A percentile compares a stretch with the other conserved stretches of the same genome.
phyloP scores from a whole-genome alignment of 345 rosid genomes.

The Eucalyptus erythrocorys region DNA sequence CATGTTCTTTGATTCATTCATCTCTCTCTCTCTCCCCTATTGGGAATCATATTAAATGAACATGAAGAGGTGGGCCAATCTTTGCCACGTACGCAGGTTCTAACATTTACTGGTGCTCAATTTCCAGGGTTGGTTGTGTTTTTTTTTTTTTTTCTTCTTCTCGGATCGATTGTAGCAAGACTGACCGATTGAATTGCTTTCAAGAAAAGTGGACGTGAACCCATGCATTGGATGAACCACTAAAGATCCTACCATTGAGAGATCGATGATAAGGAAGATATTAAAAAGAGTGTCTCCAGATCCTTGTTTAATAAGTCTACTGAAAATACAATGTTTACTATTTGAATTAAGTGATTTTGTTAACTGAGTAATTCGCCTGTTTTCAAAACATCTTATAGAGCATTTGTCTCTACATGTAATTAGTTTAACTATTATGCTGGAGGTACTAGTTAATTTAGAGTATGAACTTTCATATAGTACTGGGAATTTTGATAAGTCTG shows the following conservation, averaged over 20 bases:
- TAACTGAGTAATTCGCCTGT: rapidly evolving
- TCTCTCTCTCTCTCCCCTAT: background rate
- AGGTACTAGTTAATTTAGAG: background rate
- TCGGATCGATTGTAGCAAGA: background rate
- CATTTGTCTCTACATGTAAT: background rate
- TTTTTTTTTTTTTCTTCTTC: rapidly evolving
- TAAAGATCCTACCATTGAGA: background rate
- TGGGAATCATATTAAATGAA: background rate
- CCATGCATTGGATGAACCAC: background rate
- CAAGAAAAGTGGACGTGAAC: background rate
- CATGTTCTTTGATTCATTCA: background rate
- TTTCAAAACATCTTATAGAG: background rate
- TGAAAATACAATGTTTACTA: too few relatives aligned
- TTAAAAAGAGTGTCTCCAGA: background rate
- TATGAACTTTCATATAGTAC: too few relatives aligned
- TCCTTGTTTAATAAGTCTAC: background rate
- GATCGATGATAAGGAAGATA: background rate
- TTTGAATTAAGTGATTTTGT: too few relatives aligned
- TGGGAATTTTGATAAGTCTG: too few relatives aligned
- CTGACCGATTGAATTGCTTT: background rate
- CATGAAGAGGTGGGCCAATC: background rate
- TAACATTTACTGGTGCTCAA: background rate
- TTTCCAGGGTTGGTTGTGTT: background rate
- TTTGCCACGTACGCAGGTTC: background rate
- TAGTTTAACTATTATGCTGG: background rate